These are phyloP conservation scores for Clavispora vitiphila DNA, from an alignment of 805 yeast genomes.

Conservation along the genomic window DNA sequence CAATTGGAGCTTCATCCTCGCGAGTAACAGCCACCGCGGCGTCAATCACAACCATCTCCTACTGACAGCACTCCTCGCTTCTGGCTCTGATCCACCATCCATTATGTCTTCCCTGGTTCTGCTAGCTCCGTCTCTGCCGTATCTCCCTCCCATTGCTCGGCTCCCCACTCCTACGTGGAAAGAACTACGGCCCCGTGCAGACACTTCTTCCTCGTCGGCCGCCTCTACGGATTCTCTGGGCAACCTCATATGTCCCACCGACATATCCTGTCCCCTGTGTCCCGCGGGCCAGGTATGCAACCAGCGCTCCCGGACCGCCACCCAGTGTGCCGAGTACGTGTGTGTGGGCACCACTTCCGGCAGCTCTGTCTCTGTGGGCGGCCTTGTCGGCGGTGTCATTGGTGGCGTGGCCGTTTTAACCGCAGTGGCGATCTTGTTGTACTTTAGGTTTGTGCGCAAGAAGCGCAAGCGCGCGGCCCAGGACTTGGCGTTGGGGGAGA, in stretches of 20 bases:
- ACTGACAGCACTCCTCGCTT: no score
- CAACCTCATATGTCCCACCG: constrained; percentile 40
- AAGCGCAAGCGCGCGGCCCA: constrained; percentile 23
- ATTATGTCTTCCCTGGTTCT: no score
- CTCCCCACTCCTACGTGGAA: background rate
- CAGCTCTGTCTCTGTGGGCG: constrained; percentile 32
- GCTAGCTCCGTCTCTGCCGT: background rate
- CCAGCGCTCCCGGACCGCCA: constrained; percentile 11
- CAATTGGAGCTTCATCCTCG: no score
- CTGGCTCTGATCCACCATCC: no score
- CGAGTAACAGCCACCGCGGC: no score
- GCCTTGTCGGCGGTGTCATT: constrained; percentile 67
- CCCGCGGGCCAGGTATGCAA: constrained; percentile 13
- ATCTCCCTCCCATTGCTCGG: background rate
- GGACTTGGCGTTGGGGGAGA: constrained; percentile 15
- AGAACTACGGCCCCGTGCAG: constrained; percentile 10
- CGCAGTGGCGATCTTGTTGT: constrained; percentile 28
- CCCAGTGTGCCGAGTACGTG: constrained; percentile 9
- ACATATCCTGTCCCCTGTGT: constrained; percentile 45
- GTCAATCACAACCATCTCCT: no score
- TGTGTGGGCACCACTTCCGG: constrained; percentile 6
- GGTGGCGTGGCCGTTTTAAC: constrained; percentile 53
- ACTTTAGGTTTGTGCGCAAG: constrained; percentile 29
- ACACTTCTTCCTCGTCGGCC: constrained; percentile 4
- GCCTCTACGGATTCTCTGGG: constrained; percentile 26